phyloP scores from a whole-genome alignment of 768 basidiomycete species.

The Rhizopogon rudus region DNA sequence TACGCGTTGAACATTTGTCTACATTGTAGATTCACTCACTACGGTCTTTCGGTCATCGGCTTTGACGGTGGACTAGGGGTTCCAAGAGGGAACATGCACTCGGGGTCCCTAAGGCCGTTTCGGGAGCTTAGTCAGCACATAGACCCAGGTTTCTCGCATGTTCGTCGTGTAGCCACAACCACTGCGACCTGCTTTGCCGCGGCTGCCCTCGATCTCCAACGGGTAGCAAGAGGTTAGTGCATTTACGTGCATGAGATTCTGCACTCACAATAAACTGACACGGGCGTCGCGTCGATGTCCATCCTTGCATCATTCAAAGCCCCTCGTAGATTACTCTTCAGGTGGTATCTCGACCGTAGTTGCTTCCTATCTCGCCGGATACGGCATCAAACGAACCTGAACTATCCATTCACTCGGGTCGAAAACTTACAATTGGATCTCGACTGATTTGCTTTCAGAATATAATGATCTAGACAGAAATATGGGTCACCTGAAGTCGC shows the following conservation, averaged over 20 bases:
- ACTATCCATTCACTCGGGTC: constrained; percentile 38
- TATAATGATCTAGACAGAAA: constrained; percentile 40
- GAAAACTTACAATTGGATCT: constrained; percentile 58
- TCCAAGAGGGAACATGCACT: no score
- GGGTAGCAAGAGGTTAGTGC: no score
- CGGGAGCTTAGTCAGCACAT: no score
- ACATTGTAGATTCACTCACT: constrained; percentile 38
- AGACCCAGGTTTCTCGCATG: no score
- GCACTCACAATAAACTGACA: no score
- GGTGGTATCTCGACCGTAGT: constrained; percentile 64
- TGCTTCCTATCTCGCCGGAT: constrained; percentile 64
- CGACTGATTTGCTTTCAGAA: constrained; percentile 48
- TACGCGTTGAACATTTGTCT: constrained; percentile 29
- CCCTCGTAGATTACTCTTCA: constrained; percentile 10
- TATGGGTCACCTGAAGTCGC: constrained; percentile 3
- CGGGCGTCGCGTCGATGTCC: constrained; percentile 6
- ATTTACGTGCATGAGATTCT: no score
- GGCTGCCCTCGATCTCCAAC: no score
- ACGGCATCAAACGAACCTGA: constrained; percentile 58
- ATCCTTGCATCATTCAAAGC: not conserved
- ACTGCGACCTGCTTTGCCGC: no score
- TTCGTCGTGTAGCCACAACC: no score
- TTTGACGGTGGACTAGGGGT: no score
- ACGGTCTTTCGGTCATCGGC: constrained; percentile 12
- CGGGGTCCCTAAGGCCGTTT: no score